Evolutionary conservation across 257 asterid species (phyloP), one percentile per base, ranked within the genome.

Genomic region (Solanum etuberosum): DNA sequence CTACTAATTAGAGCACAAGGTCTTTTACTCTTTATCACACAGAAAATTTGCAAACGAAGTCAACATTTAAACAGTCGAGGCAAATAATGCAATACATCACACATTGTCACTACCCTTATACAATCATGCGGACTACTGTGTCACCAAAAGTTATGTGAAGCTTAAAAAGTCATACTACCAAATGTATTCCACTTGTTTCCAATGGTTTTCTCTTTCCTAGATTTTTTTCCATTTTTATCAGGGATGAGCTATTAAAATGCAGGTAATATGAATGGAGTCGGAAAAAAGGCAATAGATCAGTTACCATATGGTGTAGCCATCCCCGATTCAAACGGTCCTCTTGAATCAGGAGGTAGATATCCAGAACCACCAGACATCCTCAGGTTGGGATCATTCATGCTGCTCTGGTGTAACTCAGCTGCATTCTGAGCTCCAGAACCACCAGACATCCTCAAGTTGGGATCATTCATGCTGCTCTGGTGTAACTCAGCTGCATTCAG

Each of bases 291-390:
- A 57, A 85, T 18, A 25, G 13, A 34, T 42, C 74, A 48, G 48
- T 48, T 70, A 90, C 92, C 90, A 76, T 88, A 83, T 37, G 86
- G 51, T 73, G 85, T 51, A 34, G 87, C 73, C 25, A 71, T 13
- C 29, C 63, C 25, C 29, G 85, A 25, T 31, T 18, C 57, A 77
- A 40, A 32, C 11, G 86, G 40, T 77, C 43, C 51, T 54, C 87
- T 82, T 9, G 68, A 25, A 29, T 89, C 70, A 38, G 82, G 87
- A 25, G 68, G 85, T 5, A 20, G 73, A 70, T 83, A 61, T 63
- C 43, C 48, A n/a, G 89, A 27, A 27, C 65, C 87, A 85, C 57
- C 67, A 46, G 87, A 23, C 38, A 35, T 76, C 63, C 80, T 31
- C 31, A 34, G 40, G 74, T 85, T 37, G 48, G 85, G 84, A 59